Base-by-base conservation (phyloP, 768 basidiomycete genomes). In the Tremella mesenterica region DNA sequence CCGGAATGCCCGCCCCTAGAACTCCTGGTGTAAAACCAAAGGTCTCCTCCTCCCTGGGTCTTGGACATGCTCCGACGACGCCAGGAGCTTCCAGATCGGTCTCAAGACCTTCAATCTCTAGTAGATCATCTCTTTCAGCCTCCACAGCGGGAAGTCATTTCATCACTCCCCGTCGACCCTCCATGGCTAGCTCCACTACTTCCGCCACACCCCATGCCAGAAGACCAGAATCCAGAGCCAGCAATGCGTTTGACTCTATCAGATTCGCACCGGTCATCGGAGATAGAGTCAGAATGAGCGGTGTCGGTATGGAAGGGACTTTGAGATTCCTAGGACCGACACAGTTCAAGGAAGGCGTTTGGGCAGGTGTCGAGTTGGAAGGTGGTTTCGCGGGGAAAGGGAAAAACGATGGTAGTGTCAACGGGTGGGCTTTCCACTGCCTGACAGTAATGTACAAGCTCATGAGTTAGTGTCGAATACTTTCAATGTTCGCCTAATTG, bases 331-430 rank as follows among this genome's bases (percentile, higher is more conserved):
- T 92, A 16, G 93, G 93, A 4, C 80, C 81, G 60, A 91, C 95
- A 51, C 84, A 86, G 16, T 88, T 88, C 47, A 96, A 96, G 72
- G 78, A 81, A 2, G 93, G 92, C 3, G 75, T 83, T 5, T 99
- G 88, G 87, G 93, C 88, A 14, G 93, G 93, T 13, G 88, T 99
- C 20, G 88, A 96, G 73, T 78, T 99, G 20, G 77, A 81, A 61
- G 85, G 84, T 30, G 86, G 87, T 5, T 93, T 90, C 68, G 73
- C 79, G 16, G 91, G 93, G 18, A 87, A 86, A 71, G 93, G 93
- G 0, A 99, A 97, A 76, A 99, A 99, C 64, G 82, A 96, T 63
- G 93, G 93, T 29, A 81, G 82, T 41, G 91, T 93, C 4, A 79
- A 77, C 57, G 88, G 88, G 92, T 95, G 69, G 77, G 88, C n/a